Evolutionary conservation across 208 protist genomes (phyloP).

Genomic region (Trypanosoma platydactyli): DNA sequence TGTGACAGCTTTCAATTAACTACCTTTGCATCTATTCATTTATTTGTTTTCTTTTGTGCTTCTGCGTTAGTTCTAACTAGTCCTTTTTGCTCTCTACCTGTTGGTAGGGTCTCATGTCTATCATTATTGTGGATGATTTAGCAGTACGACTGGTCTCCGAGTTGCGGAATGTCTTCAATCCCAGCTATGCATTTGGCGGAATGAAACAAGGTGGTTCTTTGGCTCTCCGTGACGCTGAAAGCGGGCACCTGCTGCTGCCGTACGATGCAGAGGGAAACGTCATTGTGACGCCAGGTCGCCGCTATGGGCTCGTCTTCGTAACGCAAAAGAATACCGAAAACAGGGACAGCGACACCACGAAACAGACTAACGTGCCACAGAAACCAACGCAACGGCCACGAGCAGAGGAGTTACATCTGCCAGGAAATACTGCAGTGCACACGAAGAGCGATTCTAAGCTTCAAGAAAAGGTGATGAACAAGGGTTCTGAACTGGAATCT

Average conservation of each 20-base stretch:
- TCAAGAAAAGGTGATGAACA: too few relatives aligned
- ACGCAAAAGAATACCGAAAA: conserved; percentile 11
- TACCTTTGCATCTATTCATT: not conserved
- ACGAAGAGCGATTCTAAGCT: too few relatives aligned
- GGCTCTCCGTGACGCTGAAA: conserved; percentile 47
- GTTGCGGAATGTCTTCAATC: conserved; percentile 69
- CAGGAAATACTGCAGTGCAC: too few relatives aligned
- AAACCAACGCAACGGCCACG: conserved; percentile 13
- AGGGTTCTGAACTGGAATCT: too few relatives aligned
- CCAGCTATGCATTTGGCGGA: conserved; percentile 58
- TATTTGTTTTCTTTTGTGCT: not conserved
- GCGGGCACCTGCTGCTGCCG: conserved; percentile 56
- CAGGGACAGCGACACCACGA: conserved; percentile 5
- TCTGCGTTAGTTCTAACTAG: not conserved
- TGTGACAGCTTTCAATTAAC: not conserved
- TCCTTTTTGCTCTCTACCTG: too few relatives aligned
- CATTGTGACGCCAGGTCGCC: conserved; percentile 50
- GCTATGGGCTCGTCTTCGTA: conserved; percentile 55
- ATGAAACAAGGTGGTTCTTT: conserved; percentile 23
- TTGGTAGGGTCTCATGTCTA: conserved; percentile 32
- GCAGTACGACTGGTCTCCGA: conserved; percentile 63
- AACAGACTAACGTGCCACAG: not conserved
- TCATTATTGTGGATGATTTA: conserved; percentile 62
- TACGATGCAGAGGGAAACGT: conserved; percentile 72
- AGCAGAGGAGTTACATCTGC: not conserved